phyloP scores from a whole-genome alignment of 2,329 filamentous ascomycete genomes.

The Neurospora sp. region DNA sequence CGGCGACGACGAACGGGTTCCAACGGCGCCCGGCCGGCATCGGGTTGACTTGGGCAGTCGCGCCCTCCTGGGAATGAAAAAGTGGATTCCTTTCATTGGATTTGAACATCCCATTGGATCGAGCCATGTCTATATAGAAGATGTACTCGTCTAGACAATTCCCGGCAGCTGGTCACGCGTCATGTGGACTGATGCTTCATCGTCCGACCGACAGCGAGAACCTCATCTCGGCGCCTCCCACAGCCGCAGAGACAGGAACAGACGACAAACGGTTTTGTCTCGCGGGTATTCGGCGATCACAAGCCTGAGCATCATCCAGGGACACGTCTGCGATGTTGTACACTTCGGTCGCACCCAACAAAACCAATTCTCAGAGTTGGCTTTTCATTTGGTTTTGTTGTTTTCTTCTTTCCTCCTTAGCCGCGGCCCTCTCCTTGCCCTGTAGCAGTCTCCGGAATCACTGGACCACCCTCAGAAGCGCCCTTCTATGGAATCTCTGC shows the following conservation, averaged over 20 bases:
- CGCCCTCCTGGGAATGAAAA: neutral
- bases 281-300: neutral
- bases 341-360: neutral
- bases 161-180: neutral
- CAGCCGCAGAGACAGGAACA: neutral
- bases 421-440: neutral
- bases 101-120: neutral
- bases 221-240: neutral
- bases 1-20: neutral
- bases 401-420: too few species aligned
- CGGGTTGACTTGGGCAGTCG: neutral
- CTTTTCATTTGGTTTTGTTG: neutral
- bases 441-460: neutral
- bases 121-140: neutral
- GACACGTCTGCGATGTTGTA: neutral
- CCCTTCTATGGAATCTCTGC: neutral
- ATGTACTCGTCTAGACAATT: neutral
- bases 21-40: neutral
- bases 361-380: neutral
- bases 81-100: neutral
- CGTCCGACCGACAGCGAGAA: neutral
- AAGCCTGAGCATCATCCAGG: neutral
- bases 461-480: neutral
- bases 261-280: neutral
- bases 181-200: neutral